Evolutionary conservation across 1,284 basidiomycete species (phyloP), one percentile per base, ranked within the genome.

Genomic region (Irpex sp.): DNA sequence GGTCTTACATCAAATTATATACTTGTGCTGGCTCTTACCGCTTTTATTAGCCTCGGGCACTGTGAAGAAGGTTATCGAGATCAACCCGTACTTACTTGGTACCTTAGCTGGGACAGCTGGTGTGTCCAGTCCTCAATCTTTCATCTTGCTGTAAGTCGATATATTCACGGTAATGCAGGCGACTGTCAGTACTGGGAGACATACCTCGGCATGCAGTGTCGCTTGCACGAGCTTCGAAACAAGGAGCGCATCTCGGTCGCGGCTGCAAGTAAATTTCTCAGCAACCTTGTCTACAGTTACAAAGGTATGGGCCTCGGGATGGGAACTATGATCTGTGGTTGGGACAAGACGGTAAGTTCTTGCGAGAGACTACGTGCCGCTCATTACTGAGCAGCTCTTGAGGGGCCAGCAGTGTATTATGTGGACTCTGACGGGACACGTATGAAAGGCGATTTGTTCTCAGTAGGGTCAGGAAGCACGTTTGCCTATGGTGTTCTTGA

Each of bases 241-340:
- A 91, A 93, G 73, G 96, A 99, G 78, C 89, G 97, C 57, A 99
- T 99, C 75, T 97, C 95, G n/a, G 97, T 99, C 17, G 97, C 97
- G 11, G 97, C 97, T 17, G 97, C 97, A 5, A 95, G 92, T 78
- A 99, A 99, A 76, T 97, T 96, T 76, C 84, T 99, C 62, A 93
- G 93, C 78, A 99, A 99, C 74, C 88, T 99, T 60, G 95, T 99
- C 5, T 99, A 98, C 77, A 85, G 90, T 63, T 99, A 99, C 84
- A 99, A 99, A 79, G 97, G 97, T 11, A 98, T 97, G 96, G 97
- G 97, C 4, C 79, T 99, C 65, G 96, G 94, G 74, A 99, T 99
- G 97, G 97, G 97, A 62, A 99, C 97, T 1, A 99, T 99, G 97
- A 97, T 99, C 68, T 98, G 96, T 71, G 97, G 97, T 33, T 99